Evolutionary conservation across 805 yeast genomes (phyloP).

Genomic region (Saccharomyces jurei): DNA sequence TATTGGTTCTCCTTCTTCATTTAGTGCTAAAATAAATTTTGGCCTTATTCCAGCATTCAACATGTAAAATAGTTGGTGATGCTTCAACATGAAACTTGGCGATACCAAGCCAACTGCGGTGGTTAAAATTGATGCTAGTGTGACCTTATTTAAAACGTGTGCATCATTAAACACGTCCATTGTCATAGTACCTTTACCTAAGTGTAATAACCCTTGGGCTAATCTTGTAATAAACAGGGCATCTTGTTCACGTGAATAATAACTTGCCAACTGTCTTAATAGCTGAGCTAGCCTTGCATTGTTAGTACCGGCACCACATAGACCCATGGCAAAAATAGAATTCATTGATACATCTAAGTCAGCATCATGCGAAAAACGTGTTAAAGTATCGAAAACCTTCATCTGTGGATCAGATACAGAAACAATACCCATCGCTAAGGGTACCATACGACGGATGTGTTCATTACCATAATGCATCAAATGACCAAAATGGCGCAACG

Average conservation of each 20-base stretch:
- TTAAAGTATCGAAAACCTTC: conserved; percentile 92
- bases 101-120: conserved; percentile 77
- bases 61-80: conserved; percentile 79
- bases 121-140: conserved; percentile 83
- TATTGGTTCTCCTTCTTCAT: conserved; percentile 81
- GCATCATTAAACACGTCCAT: conserved; percentile 87
- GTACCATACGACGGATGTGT: conserved; percentile 85
- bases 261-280: conserved; percentile 87
- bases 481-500: conserved; percentile 92
- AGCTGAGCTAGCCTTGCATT: conserved; percentile 96
- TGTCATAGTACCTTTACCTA: conserved; percentile 93
- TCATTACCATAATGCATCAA: conserved; percentile 96
- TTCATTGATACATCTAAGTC: conserved; percentile 91
- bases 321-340: conserved; percentile 93
- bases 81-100: conserved; percentile 74
- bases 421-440: conserved; percentile 94
- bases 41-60: conserved; percentile 87
- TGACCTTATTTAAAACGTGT: conserved; percentile 75
- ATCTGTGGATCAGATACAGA: conserved; percentile 92
- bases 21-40: conserved; percentile 85
- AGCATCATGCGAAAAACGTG: conserved; percentile 92
- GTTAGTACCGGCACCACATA: conserved; percentile 97
- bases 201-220: conserved; percentile 88
- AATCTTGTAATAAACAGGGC: conserved; percentile 86
- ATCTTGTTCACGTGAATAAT: conserved; percentile 84